These are phyloP conservation scores for Pseudocercospora eumusae DNA, from an alignment of 2,329 filamentous ascomycete genomes.

Conservation along the genomic window DNA sequence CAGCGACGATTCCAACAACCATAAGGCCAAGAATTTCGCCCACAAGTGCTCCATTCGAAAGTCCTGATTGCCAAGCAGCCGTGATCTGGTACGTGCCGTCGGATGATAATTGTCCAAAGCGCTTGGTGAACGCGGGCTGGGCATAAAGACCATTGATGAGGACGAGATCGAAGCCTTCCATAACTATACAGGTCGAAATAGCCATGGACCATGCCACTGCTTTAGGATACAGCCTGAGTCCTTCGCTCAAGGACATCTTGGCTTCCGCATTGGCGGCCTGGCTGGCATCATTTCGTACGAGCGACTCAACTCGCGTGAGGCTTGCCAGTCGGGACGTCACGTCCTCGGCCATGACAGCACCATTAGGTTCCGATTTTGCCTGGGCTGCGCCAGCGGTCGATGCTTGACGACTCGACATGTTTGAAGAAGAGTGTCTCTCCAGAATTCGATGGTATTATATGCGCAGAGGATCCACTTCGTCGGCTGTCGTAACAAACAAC, in stretches of 20 bases:
- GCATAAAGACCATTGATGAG: constrained; percentile 42
- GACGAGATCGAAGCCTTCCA: constrained; percentile 46
- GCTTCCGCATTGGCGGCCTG: constrained; percentile 10
- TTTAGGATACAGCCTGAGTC: constrained; percentile 19
- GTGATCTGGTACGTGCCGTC: constrained; percentile 51
- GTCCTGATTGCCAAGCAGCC: constrained; percentile 59
- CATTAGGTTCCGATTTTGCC: background rate
- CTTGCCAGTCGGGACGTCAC: background rate
- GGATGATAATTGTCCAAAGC: constrained; percentile 45
- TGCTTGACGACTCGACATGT: background rate
- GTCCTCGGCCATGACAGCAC: background rate
- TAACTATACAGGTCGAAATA: constrained; percentile 33
- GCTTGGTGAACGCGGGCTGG: constrained; percentile 35
- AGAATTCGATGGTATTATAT: background rate
- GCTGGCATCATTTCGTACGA: background rate
- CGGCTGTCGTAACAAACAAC: background rate
- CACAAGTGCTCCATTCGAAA: constrained; percentile 57
- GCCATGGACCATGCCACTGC: constrained; percentile 22
- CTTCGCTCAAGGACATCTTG: constrained; percentile 14
- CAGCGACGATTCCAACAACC: constrained; percentile 67
- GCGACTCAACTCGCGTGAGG: background rate
- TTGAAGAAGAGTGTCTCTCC: background rate
- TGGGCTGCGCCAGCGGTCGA: background rate
- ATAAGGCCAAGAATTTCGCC: constrained; percentile 64
- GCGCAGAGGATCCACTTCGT: background rate